Percentiles rank a stretch among this genome's conserved stretches.
phyloP scores from a whole-genome alignment of 2,329 filamentous ascomycete species.

The Drechslerella dactyloides region DNA sequence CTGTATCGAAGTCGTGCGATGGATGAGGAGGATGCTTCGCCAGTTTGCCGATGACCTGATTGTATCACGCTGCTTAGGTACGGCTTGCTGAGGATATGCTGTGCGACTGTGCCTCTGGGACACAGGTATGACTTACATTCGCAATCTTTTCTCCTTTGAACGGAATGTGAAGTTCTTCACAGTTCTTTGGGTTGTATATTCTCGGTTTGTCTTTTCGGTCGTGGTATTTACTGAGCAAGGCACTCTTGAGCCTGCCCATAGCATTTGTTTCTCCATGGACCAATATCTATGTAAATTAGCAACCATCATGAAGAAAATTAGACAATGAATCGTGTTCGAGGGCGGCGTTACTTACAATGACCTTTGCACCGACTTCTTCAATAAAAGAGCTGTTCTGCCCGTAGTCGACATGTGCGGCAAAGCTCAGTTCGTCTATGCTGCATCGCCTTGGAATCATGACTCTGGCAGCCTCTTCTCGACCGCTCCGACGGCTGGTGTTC shows the following conservation, averaged over 20 bases:
- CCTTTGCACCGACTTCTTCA: slow-evolving; percentile 86
- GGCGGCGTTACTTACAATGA: slow-evolving; percentile 72
- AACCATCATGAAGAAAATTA: slow-evolving; percentile 10
- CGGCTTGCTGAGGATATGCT: too few species aligned
- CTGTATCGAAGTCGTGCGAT: slow-evolving; percentile 54
- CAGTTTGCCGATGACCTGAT: slow-evolving; percentile 81
- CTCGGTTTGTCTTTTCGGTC: slow-evolving; percentile 82
- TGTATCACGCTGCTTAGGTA: slow-evolving; percentile 12
- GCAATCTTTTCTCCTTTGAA: slow-evolving; percentile 95
- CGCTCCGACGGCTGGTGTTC: slow-evolving; percentile 61
- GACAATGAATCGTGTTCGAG: not conserved
- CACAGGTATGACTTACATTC: slow-evolving; percentile 64
- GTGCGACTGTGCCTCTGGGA: not conserved
- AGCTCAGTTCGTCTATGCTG: slow-evolving; percentile 91
- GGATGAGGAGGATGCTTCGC: slow-evolving; percentile 74
- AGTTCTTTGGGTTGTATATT: slow-evolving; percentile 91
- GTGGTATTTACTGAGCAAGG: slow-evolving; percentile 88
- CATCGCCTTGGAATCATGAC: slow-evolving; percentile 90
- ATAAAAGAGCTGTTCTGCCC: slow-evolving; percentile 97
- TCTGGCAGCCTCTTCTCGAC: slow-evolving; percentile 71
- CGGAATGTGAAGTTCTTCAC: slow-evolving; percentile 90
- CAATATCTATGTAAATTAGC: slow-evolving; percentile 70
- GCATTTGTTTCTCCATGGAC: slow-evolving; percentile 97
- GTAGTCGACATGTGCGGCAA: slow-evolving; percentile 95
- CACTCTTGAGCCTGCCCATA: slow-evolving; percentile 96